phyloP scores from a whole-genome alignment of 208 protist species.

The Plasmodiophora brassicae region DNA sequence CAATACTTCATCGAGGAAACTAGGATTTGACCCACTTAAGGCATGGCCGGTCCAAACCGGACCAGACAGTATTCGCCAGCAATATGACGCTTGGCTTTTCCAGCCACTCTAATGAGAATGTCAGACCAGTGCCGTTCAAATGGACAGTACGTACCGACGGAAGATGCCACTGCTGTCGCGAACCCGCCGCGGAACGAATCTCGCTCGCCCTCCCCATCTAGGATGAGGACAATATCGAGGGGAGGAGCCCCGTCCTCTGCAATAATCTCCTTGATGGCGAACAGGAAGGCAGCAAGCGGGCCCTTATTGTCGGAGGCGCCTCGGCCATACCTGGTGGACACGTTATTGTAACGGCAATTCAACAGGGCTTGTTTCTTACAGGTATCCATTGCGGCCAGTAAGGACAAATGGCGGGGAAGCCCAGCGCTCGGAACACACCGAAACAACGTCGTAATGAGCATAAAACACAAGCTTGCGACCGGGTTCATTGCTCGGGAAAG shows the following conservation, averaged over 20 bases:
- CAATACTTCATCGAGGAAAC: slow-evolving; percentile 2
- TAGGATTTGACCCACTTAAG: not conserved
- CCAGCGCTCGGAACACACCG: not conserved
- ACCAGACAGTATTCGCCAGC: slow-evolving; percentile 35
- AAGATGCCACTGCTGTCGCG: not conserved
- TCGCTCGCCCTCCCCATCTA: not conserved
- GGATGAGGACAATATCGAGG: not conserved
- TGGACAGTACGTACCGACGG: not conserved
- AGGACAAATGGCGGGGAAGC: slow-evolving; percentile 28
- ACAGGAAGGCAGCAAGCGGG: slow-evolving; percentile 41
- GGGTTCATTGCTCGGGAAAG: not conserved
- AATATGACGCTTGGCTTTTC: not conserved
- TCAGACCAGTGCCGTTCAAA: not conserved
- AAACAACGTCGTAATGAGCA: slow-evolving; percentile 7
- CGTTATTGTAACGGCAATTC: no score
- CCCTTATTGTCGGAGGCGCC: slow-evolving; percentile 58
- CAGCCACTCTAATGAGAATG: slow-evolving; percentile 37
- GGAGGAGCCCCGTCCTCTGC: not conserved
- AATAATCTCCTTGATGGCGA: slow-evolving; percentile 44
- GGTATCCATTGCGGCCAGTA: slow-evolving; percentile 50
- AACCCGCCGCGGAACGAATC: not conserved
- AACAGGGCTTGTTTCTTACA: no score
- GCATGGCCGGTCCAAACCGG: slow-evolving; percentile 7
- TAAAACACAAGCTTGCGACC: not conserved
- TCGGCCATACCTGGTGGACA: no score